Evolutionary conservation across 1,284 basidiomycete genomes (phyloP).

Genomic region (Pseudozyma flocculosa): DNA sequence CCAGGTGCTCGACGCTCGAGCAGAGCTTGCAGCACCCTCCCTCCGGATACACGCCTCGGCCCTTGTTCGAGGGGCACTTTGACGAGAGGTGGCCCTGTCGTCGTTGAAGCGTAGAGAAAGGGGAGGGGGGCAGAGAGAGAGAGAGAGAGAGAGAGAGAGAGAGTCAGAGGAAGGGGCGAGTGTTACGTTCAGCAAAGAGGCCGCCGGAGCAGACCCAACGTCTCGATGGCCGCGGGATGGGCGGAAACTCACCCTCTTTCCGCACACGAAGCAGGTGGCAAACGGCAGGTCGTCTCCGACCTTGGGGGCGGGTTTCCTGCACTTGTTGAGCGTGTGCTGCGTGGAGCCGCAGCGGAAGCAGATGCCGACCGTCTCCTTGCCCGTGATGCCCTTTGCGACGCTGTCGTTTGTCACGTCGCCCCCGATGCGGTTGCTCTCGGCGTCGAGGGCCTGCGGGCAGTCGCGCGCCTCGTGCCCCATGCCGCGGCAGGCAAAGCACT

Average conservation of each 20-base stretch:
- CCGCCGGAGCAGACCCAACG: no score
- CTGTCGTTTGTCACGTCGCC: conserved; percentile 36
- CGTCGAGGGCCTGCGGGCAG: conserved; percentile 63
- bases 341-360: conserved; percentile 74
- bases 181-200: no score
- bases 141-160: no score
- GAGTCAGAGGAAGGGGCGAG: no score
- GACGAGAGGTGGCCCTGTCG: conserved; percentile 77
- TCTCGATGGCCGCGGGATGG: no score
- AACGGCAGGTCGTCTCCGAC: conserved; percentile 66
- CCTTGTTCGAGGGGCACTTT: conserved; percentile 75
- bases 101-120: conserved; percentile 25
- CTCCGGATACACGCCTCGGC: conserved; percentile 82
- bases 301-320: conserved; percentile 67
- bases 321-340: conserved; percentile 75
- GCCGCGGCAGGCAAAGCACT: conserved; percentile 84
- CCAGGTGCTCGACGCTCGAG: conserved; percentile 77
- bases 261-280: conserved; percentile 89
- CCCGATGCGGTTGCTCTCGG: conserved; percentile 15
- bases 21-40: conserved; percentile 93
- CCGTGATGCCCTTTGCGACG: conserved; percentile 48
- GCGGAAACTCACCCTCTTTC: conserved; percentile 20
- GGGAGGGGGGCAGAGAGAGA: no score
- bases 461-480: conserved; percentile 80
- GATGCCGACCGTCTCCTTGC: conserved; percentile 53